Evolutionary conservation across 2,329 filamentous ascomycete genomes (phyloP), one percentile per base, ranked within the genome.

Genomic region (Coleophoma crateriformis): DNA sequence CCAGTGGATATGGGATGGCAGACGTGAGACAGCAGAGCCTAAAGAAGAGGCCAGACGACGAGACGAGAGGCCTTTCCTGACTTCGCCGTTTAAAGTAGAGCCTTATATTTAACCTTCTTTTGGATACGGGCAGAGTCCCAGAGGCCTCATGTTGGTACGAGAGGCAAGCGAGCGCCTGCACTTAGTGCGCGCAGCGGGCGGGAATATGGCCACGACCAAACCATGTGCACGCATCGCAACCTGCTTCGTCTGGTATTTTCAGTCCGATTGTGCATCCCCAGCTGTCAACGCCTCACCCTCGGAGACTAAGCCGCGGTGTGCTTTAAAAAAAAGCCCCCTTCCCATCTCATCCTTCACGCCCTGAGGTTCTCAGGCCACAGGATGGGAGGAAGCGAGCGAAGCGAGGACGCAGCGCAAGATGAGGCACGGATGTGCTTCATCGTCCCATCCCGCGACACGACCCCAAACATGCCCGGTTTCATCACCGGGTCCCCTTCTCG

Each of bases 371-470:
- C 27, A 27, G 27, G 6, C 6, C 27, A 27, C 27, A 4, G 27
- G n/a, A 45, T 47, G 41, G 27, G 52, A 48, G 51, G 49, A 44
- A 32, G 19, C 13, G 17, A 27, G 50, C 37, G 40, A 51, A 56
- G 55, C 52, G 51, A 55, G 27, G 27, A 2, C 3, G 6, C 27
- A 27, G 47, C 35, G 35, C 33, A 32, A 13, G 45, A 50, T 60
- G 58, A 58, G 51, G 55, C 58, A 60, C 51, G 50, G 51, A 51
- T 51, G 50, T 50, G 57, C 58, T 40, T 58, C 56, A 56, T 17
- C 39, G 17, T 17, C 15, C 22, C 7, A 17, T n/a, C 44, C 43
- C 45, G 53, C 46, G 42, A 59, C 57, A 46, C 5, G 19, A 35
- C 12, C 41, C 53, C 48, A 59, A 59, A 58, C 57, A 22, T 49